A percentile compares a stretch with the other conserved stretches of the same genome.
Evolutionary conservation across 139 green algal species (phyloP).

Genomic region (Chlorella ohadii): DNA sequence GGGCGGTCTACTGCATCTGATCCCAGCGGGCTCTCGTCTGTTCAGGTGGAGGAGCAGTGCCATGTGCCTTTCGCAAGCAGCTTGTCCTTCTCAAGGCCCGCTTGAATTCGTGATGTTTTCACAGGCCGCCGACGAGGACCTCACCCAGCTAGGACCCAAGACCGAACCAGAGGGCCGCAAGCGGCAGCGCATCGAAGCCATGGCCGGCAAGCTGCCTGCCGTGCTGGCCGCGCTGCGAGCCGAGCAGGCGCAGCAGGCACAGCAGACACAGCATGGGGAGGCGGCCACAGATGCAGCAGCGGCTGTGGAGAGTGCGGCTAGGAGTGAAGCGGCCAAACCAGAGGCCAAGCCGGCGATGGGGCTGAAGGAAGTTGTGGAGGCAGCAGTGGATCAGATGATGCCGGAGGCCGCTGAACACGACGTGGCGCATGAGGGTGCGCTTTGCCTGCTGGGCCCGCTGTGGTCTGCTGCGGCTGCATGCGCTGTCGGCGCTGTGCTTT

Average conservation of each 20-base stretch:
- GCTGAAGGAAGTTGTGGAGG: conserved; percentile 17
- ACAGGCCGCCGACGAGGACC: neutral
- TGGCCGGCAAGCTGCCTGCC: neutral
- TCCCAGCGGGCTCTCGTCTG: no score
- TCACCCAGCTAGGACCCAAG: neutral
- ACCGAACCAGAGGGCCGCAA: conserved; percentile 21
- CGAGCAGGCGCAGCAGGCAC: conserved; percentile 5
- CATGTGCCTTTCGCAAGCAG: no score
- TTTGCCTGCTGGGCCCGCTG: no score
- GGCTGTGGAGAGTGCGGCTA: neutral
- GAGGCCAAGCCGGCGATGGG: neutral
- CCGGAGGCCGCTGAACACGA: neutral
- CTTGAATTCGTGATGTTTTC: no score
- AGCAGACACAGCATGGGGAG: neutral
- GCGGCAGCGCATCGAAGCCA: conserved; percentile 17
- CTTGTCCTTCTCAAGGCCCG: no score
- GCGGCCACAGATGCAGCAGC: neutral
- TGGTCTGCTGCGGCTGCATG: no score
- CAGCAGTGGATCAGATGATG: conserved; percentile 2
- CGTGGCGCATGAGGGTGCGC: neutral
- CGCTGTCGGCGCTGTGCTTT: no score
- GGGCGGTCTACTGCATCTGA: no score
- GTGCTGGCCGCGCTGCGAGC: neutral
- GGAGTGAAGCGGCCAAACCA: neutral
- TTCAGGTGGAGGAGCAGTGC: no score